These are phyloP conservation scores for Chytriomyces hyalinus DNA, from an alignment of 192 early-diverging fungal species.

Conservation along the genomic window DNA sequence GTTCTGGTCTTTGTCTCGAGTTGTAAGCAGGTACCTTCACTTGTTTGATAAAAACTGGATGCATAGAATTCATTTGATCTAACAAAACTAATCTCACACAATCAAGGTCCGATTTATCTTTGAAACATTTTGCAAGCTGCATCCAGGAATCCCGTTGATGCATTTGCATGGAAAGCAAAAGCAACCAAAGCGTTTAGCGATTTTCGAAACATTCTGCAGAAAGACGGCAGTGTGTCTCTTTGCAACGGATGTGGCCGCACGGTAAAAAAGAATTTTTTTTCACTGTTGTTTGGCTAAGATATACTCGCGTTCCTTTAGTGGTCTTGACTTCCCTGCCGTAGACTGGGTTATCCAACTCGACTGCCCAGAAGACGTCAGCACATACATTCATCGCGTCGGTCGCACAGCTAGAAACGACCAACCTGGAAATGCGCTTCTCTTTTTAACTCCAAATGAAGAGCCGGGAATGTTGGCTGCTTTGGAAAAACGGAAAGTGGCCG, in stretches of 20 bases:
- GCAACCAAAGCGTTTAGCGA: slow-evolving; percentile 90
- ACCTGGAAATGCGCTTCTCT: slow-evolving; percentile 82
- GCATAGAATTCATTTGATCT: neutral
- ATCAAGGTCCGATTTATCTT: slow-evolving; percentile 78
- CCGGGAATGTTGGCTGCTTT: slow-evolving; percentile 79
- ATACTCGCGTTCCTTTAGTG: slow-evolving; percentile 46
- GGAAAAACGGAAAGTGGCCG: slow-evolving; percentile 77
- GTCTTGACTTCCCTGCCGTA: slow-evolving; percentile 96
- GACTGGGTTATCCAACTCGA: slow-evolving; percentile 99
- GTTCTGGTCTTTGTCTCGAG: slow-evolving; percentile 92
- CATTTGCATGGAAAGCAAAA: slow-evolving; percentile 98
- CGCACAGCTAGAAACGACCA: slow-evolving; percentile 95
- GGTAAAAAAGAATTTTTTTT: slow-evolving; percentile 37
- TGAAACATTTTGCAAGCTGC: slow-evolving; percentile 94
- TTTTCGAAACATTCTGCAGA: slow-evolving; percentile 87
- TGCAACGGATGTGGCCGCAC: slow-evolving; percentile 94
- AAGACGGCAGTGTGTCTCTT: slow-evolving; percentile 82
- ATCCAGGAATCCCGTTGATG: slow-evolving; percentile 87
- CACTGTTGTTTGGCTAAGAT: neutral
- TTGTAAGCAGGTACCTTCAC: slow-evolving; percentile 85
- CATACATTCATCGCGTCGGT: slow-evolving; percentile 98
- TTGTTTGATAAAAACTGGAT: neutral
- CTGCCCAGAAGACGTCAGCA: slow-evolving; percentile 94
- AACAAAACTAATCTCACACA: slow-evolving; percentile 1
- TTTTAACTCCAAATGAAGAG: slow-evolving; percentile 87